Base-by-base conservation (phyloP, 345 rosid species). In the Clausena lansium region DNA sequence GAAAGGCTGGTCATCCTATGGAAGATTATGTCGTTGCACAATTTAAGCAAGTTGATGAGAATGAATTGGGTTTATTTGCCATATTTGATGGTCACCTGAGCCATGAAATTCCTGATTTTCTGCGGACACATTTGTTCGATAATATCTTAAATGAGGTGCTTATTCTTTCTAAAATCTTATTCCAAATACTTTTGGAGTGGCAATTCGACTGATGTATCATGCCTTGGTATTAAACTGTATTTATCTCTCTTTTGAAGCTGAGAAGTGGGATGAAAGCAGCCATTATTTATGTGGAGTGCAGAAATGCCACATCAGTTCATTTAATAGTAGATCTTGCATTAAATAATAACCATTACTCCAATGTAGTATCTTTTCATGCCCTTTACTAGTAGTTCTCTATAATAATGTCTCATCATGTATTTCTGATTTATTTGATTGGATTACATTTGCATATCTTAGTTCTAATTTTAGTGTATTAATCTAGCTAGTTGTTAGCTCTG, bases 21-120 rank as follows among this genome's bases (percentile, higher is more conserved):
- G 99, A 95, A 84, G 99, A 95, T 64, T 95, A 85, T 35, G 87
- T 89, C 27, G 89, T 91, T 71, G 91, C 98, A 11, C 82, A 91
- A 60, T 95, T 95, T 80, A 91, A 89, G 85, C 89, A 88, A 85
- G 89, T 93, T 27, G 91, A 74, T 41, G 92, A 86, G 50, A 85
- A 87, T 45, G 99, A 95, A 83, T 97, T 95, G 55, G 99, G 99
- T 17, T 84, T 95, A 27, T 95, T 95, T 68, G 99, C 98, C 1
- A 95, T 93, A 84, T 95, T 88, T 66, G 99, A 93, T 55, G 99
- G 97, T 45, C 98, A 95, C 78, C 81, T 93, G 35, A 92, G 99
- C 89, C 91, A 90, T 57, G 84, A 82, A 47, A 85, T 93, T 67
- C 99, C 98, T 10, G 93, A 91, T 83, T 93, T 91, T 79, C 80